Evolutionary conservation across 371 early-diverging fungal species (phyloP), one percentile per base, ranked within the genome.

Genomic region (Apophysomyces trapeziformis): DNA sequence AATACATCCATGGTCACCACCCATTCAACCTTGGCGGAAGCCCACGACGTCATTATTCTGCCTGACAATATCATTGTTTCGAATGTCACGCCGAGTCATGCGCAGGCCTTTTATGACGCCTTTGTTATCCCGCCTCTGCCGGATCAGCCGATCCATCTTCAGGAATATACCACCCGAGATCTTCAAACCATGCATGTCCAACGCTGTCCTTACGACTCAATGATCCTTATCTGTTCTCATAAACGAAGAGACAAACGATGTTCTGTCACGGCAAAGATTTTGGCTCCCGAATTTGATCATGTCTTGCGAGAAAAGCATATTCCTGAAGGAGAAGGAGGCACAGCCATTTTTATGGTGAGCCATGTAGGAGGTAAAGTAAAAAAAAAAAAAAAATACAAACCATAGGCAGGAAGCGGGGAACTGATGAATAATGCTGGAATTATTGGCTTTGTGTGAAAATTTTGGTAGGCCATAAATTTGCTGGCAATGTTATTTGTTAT

Each of bases 161-260:
- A 44, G 58, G 57, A 58, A 67, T 62, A 57, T 54, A n/a, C 50
- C 60, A 3, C 57, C 60, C 2, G 65, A 45, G 6, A 50, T 50
- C 16, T 50, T 21, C 54, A 50, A 18, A 56, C 47, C 12, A 70
- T 76, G 70, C 50, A 58, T 1, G 63, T 76, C 4, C 32, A 45
- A 1, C 50, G 36, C 35, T 60, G 54, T 56, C 74, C 77, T 1
- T 80, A 82, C 58, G 72, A 68, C 14, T 60, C 58, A 7, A 64
- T 79, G 11, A 68, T 92, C 9, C 71, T 92, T 60, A 86, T 92
- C 14, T 92, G 93, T 68, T 87, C 88, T 3, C 93, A 92, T 71
- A 78, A 77, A 63, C 85, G 85, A 62, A 72, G 93, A 57, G 93
- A 92, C 67, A 91, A 91, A 72, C 78, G 91, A 8, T 92, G 93